Percentiles rank a stretch among this genome's conserved stretches.
These are phyloP conservation scores for Fomitiporia mediterranea DNA, from an alignment of 1,284 basidiomycete species.

Conservation along the genomic window DNA sequence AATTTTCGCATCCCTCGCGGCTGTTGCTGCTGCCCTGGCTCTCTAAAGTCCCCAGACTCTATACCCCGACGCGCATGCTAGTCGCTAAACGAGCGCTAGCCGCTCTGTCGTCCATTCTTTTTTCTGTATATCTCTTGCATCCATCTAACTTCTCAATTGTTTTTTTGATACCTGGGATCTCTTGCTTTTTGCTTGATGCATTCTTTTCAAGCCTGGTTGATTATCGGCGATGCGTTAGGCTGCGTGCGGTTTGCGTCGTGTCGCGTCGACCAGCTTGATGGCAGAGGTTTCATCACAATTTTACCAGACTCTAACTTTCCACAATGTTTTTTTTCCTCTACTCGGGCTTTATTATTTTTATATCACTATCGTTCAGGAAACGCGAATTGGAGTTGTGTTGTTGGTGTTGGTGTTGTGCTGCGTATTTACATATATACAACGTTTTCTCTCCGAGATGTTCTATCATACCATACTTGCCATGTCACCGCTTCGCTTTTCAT, in stretches of 20 bases:
- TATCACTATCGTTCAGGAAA: not conserved
- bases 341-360: not conserved
- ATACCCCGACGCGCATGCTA: constrained; percentile 14
- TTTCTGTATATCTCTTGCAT: not conserved
- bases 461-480: no score
- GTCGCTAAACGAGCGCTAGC: not conserved
- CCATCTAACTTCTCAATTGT: not conserved
- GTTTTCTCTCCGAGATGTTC: no score
- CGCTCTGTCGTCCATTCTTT: constrained; percentile 1
- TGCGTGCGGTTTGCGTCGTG: constrained; percentile 4
- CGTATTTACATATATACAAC: no score
- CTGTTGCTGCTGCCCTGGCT: constrained; percentile 10
- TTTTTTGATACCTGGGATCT: not conserved
- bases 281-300: not conserved
- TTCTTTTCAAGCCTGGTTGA: not conserved
- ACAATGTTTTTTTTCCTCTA: not conserved
- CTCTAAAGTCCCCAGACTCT: constrained; percentile 9
- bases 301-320: not conserved
- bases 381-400: not conserved
- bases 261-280: not conserved
- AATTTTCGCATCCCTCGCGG: constrained; percentile 6
- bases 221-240: not conserved
- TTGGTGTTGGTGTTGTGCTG: not conserved
- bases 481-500: no score
- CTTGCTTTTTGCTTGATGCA: constrained; percentile 10